Base-by-base conservation (phyloP, 768 basidiomycete species). In the Hysterangium stoloniferum region DNA sequence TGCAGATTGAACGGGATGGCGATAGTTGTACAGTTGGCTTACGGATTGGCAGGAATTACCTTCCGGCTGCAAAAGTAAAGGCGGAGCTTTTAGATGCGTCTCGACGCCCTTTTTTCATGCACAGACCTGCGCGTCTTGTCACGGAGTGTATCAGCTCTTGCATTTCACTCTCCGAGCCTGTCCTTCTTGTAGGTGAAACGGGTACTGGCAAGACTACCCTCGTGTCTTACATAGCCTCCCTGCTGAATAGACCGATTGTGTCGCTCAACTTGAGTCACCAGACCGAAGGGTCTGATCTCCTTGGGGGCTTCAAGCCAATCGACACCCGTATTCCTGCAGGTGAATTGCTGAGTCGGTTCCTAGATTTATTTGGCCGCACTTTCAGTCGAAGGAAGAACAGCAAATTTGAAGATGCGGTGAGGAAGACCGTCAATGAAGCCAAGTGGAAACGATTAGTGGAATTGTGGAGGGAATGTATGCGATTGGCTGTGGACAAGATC, bases 201-300 rank as follows among this genome's bases (percentile, higher is more conserved):
- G 96, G 96, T n/a, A 99, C 96, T 1, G 96, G 96, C 12, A 99
- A 99, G 67, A 99, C 96, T 0, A 94, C 93, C 46, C 77, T 82
- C 17, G 79, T 99, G 13, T 87, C 92, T 2, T 82, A 96, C 59
- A 74, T 98, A 27, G 85, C 96, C 9, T 74, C 82, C 2, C 65
- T 87, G n/a, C 75, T 96, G 25, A 76, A 74, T 6, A 77, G 79
- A 9, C 80, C 83, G 0, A 75, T 99, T 29, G 77, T 91, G 48
- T 90, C 93, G 0, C 76, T 99, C 52, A 99, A 99, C 62, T 65
- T 98, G 58, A 96, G 92, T 1, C 90, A 94, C 60, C 96, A 99
- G 64, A 96, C 94, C 1, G 95, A 98, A 64, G 86, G 90, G 1
- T 84, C 89, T 2, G 96, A 99, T 66, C 69, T 98, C 3, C 71